Conservation (phyloP, 441 rosid genomes). For the Pelargonium cotyledonis region DNA sequence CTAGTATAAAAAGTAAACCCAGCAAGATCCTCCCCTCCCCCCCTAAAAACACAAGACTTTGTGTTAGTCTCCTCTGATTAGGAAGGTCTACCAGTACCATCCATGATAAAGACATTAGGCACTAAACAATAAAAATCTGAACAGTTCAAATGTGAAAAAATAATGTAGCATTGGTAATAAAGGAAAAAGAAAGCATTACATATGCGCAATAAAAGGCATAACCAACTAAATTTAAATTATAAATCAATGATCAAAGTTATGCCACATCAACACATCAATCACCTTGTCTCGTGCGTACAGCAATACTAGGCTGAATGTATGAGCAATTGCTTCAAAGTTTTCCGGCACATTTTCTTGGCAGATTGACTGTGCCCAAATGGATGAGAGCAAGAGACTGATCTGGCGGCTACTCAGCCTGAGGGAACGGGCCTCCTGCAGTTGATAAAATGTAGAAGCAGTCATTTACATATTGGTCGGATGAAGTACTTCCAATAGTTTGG, state of each 20-base stretch:
- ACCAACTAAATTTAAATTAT: background rate
- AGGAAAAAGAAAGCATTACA: background rate
- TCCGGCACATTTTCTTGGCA: conserved; percentile 72
- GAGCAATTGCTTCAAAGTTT: conserved; percentile 90
- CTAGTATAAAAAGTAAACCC: background rate
- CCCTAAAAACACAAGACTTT: too few species aligned
- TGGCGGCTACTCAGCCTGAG: conserved; percentile 86
- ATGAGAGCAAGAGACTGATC: conserved; percentile 73
- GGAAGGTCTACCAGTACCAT: background rate
- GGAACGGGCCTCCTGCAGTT: conserved; percentile 49
- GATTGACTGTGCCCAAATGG: conserved; percentile 89
- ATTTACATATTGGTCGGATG: conserved; percentile 9
- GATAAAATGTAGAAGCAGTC: conserved; percentile 17
- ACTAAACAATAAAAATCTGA: background rate
- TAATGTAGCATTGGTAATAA: background rate
- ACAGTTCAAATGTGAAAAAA: background rate
- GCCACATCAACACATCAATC: conserved; percentile 15
- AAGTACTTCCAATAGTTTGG: conserved; percentile 5
- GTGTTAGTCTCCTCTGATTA: background rate
- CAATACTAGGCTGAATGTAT: conserved; percentile 70
- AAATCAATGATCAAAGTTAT: conserved; percentile 6
- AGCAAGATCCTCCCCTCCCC: background rate
- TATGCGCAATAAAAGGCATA: conserved; percentile 8
- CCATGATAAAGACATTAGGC: background rate
- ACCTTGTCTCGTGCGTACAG: conserved; percentile 77